Evolutionary conservation across 106 monocot genomes (phyloP).

Genomic region (Chionographis japonica): DNA sequence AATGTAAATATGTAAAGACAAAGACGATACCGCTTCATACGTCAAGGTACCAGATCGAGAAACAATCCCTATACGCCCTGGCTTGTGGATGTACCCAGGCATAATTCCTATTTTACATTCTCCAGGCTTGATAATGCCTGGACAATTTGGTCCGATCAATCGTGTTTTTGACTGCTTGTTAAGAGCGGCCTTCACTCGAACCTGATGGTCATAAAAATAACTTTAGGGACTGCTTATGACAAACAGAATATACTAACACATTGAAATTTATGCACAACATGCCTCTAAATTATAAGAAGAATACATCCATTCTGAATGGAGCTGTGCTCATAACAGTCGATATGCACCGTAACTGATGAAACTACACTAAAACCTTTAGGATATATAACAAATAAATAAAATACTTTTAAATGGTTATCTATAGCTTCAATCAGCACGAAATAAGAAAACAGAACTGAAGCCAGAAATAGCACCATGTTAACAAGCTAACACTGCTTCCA

Average conservation of each 20-base stretch:
- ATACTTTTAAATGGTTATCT: no score
- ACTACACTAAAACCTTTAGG: no score
- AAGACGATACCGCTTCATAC: conserved; percentile 82
- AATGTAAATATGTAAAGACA: neutral
- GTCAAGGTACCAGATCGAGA: conserved; percentile 98
- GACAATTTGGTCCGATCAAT: conserved; percentile 95
- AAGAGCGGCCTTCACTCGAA: conserved; percentile 93
- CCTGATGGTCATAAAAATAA: conserved; percentile 40
- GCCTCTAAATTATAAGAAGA: no score
- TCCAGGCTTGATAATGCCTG: conserved; percentile 97
- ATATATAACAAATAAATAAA: no score
- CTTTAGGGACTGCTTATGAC: neutral
- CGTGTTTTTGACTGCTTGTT: conserved; percentile 94
- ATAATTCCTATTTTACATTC: conserved; percentile 99
- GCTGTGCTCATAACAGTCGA: no score
- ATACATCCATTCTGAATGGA: no score
- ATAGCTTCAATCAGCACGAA: no score
- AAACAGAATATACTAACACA: neutral
- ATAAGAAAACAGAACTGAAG: no score
- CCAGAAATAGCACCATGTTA: no score
- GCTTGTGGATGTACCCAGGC: conserved; percentile 99
- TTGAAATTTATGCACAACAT: no score
- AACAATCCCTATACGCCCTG: conserved; percentile 90
- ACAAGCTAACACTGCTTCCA: no score
- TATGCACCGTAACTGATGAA: no score